Evolutionary conservation across 2,329 filamentous ascomycete genomes (phyloP).

Genomic region (Diaporthe sp.): DNA sequence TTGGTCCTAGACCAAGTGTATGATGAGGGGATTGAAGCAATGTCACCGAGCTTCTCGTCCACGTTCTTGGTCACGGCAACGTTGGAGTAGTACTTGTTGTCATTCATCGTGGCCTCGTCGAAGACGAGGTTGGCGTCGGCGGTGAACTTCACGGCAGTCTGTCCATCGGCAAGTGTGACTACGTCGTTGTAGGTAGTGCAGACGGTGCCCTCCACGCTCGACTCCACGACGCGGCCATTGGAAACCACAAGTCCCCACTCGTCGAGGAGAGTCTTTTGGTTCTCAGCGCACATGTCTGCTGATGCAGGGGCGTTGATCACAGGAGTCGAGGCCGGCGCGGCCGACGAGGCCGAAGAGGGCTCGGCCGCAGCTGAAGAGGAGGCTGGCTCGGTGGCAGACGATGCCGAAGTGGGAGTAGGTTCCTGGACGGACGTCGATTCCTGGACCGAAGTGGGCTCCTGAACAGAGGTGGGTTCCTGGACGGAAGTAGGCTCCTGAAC

Average conservation of each 20-base stretch:
- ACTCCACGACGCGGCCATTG: constrained; percentile 34
- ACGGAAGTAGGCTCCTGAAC: not conserved
- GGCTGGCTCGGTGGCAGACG: not conserved
- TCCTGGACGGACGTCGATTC: constrained; percentile 5
- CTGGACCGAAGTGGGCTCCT: not conserved
- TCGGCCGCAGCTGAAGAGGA: constrained; percentile 8
- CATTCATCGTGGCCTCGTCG: constrained; percentile 33
- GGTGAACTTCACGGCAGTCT: constrained; percentile 28
- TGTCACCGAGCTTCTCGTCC: constrained; percentile 27
- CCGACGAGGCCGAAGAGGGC: not conserved
- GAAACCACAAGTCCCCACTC: constrained; percentile 36
- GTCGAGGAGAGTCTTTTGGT: constrained; percentile 26
- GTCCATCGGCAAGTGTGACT: constrained; percentile 28
- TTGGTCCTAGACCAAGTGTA: constrained; percentile 37
- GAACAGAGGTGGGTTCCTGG: not conserved
- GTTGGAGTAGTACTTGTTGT: constrained; percentile 39
- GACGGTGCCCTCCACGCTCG: constrained; percentile 29
- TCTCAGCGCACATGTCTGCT: constrained; percentile 27
- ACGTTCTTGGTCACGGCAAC: constrained; percentile 28
- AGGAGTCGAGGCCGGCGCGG: not conserved
- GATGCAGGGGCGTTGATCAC: constrained; percentile 27
- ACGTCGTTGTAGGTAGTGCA: constrained; percentile 37
- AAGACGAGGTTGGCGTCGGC: constrained; percentile 35
- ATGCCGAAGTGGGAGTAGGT: not conserved
- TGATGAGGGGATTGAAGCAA: constrained; percentile 27